Base-by-base conservation (phyloP, 2,329 filamentous ascomycete species). In the Trichophyton rubrum region DNA sequence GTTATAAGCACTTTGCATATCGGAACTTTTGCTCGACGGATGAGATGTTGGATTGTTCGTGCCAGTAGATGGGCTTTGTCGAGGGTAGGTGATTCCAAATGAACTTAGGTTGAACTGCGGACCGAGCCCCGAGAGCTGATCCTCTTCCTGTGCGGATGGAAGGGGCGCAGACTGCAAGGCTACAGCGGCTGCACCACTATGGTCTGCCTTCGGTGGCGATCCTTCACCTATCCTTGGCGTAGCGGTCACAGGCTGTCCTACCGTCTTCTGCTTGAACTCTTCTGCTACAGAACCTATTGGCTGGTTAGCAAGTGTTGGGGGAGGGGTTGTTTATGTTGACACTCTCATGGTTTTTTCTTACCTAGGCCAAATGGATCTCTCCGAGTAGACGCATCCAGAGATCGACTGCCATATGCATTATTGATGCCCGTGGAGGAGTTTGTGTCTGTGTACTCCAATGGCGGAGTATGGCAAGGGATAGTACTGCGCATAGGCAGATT, bases 11-110 rank as follows among this genome's bases (percentile, higher is more conserved):
- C 33, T 11, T n/a, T 41, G 33, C 20, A 57, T 40, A n/a, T 57
- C 55, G 15, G 33, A 20, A 13, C 30, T 17, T n/a, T 57, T 40
- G 33, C 13, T 27, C 1, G 55, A 17, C 20, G 69, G 66, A 15
- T 69, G 68, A 51, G 69, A 71, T 5, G 72, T 69, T 1, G 70
- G 66, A 9, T 72, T 70, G 11, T 74, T 69, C 51, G 68, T 74
- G 61, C 74, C 63, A 27, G 66, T 69, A n/a, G 72, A 72, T 20
- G 71, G 61, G 45, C 70, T 72, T 38, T 68, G 66, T 57, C 72
- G 70, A 7, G 66, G 65, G 60, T 69, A 75, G 0, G 71, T 69
- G 24, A 72, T 66, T 4, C 65, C 63, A 27, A 68, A 65, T 43
- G 64, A 67, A 60, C 69, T 68, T 38, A 68, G 61, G 33, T 66